Base-by-base conservation (phyloP, 1,284 basidiomycete species). In the Athelia sp. region DNA sequence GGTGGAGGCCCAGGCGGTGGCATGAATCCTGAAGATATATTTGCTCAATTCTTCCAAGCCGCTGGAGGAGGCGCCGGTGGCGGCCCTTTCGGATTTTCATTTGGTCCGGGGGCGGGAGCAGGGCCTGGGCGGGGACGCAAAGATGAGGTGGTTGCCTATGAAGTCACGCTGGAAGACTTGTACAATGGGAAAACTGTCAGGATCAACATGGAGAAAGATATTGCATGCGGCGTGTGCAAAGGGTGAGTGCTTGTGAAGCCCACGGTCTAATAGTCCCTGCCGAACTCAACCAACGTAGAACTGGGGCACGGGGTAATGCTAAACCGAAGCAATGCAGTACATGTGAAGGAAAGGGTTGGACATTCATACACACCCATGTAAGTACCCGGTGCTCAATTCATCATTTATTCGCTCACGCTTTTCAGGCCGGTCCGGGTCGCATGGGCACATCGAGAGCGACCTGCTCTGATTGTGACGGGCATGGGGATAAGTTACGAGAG, bases 141-240 rank as follows among this genome's bases (percentile, higher is more conserved):
- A 59, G 86, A 93, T 65, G 84, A 87, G 6, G 73, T 85, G 31
- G 84, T 97, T 54, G 80, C 84, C 2, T 90, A 96, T 63, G 77
- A 89, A 17, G 91, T 98, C 50, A 87, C 89, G 3, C 76, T 99
- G 31, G 93, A 97, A 65, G 95, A 98, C 64, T 73, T 96, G 23
- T 98, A 93, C 69, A 90, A 87, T 52, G 96, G 96, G 29, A 95
- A 94, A 67, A 81, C 80, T 14, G 87, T 96, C 44, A 89, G 87
- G 62, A 86, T 98, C 74, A 90, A 86, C 58, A 82, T 98, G 71
- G 90, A 95, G 67, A 87, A 92, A 60, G 85, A 94, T 62, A 72
- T 87, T 13, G 71, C 90, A 4, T 98, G 95, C 67, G 73, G 74
- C 19, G 67, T 72, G 4, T 99, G 96, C 66, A 82, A 86, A 64